These are phyloP conservation scores for Sphagnum contortum DNA, from an alignment of 225 moss, liverwort and hornwort genomes.

Conservation along the genomic window DNA sequence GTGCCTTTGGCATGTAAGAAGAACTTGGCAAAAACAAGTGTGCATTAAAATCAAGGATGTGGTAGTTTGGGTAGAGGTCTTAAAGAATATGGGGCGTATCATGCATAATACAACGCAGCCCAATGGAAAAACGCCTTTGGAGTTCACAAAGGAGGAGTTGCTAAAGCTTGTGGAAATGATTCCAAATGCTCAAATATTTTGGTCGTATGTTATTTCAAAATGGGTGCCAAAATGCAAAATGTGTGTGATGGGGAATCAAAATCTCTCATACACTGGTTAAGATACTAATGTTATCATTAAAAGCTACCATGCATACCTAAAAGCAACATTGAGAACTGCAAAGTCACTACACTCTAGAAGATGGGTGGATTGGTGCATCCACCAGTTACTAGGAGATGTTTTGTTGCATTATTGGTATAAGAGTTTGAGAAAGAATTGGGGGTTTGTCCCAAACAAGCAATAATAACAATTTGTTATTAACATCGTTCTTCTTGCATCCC, in stretches of 20 bases:
- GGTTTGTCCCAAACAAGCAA: background rate
- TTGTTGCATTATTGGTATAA: background rate
- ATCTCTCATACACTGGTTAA: background rate
- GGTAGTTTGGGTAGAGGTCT: background rate
- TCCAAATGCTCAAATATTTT: no score
- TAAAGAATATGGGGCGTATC: background rate
- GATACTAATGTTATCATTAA: slow-evolving; percentile 1
- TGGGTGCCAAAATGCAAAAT: background rate
- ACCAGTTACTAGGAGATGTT: background rate
- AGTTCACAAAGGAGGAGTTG: no score
- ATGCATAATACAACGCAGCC: background rate
- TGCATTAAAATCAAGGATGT: background rate
- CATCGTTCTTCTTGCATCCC: background rate
- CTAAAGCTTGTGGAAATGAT: no score
- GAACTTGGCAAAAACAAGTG: background rate
- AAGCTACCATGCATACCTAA: background rate
- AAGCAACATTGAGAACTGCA: background rate
- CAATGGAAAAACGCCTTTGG: background rate
- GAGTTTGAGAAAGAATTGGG: background rate
- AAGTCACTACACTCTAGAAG: background rate
- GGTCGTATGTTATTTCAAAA: no score
- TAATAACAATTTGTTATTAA: background rate
- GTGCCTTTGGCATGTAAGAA: background rate
- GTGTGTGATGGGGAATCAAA: background rate
- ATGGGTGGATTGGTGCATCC: background rate